Base-by-base conservation (phyloP, 352 stramenopile genomes). In the Phytopythium boreale region DNA sequence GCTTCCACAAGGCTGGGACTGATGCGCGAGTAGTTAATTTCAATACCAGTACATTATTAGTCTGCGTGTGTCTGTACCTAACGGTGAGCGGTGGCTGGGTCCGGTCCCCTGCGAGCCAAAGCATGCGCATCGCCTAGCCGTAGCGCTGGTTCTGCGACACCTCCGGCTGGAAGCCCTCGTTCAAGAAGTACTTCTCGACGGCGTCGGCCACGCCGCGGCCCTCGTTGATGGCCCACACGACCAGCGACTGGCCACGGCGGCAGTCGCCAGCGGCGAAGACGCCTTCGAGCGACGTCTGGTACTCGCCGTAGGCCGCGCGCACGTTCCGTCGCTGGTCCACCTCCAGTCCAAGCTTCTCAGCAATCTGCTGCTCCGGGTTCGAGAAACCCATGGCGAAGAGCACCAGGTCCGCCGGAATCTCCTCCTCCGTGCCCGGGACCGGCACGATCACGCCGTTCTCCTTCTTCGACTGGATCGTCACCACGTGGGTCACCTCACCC, bases 161-260 rank as follows among this genome's bases (percentile, higher is more conserved):
- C 68, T 94, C 82, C 7, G 84, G 82, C 64, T 92, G 82, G 60
- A 86, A 88, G 1, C 83, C 85, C 62, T 91, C 83, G 61, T 85
- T 74, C 62, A 92, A 46, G 64, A 94, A 92, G 71, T 92, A 94
- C 62, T 89, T 86, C 68, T 94, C 83, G 52, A 94, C 85, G 19
- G 81, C 78, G 50, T 94, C 83, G 14, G 97, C 97, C 17, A 97
- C 93, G 31, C 96, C 92, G 56, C 97, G 91, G 22, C 97, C 97
- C 79, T 99, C 97, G 69, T 99, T 96, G 75, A 99, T 99, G 9
- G 97, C 97, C 97, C 97, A 99, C 24, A 99, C 97, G 26, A 99
- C 97, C 27, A 99, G 87, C 63, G 89, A 98, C 78, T 99, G 97
- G 43, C 97, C 96, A 43, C 97, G 88, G 53, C 97, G 90, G 79